Percentiles rank a stretch among this genome's conserved stretches.
Evolutionary conservation across 2,329 filamentous ascomycete species (phyloP).

Genomic region (Passalora sequoiae): DNA sequence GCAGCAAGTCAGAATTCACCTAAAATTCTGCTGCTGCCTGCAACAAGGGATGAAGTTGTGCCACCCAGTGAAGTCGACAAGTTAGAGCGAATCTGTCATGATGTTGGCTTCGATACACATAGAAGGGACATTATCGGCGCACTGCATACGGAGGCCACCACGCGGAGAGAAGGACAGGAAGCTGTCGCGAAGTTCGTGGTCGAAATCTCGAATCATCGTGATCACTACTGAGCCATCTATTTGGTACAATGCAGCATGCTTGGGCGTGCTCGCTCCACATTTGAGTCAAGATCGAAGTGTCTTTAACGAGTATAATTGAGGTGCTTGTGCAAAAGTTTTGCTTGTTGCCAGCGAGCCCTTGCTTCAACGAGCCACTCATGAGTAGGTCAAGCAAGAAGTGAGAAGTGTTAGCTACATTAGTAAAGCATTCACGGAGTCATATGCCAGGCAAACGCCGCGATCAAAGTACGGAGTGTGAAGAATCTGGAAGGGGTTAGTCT

Average conservation of each 20-base stretch:
- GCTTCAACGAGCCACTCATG: no score
- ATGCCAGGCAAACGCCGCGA: no score
- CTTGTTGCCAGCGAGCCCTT: no score
- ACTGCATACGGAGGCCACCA: constrained; percentile 48
- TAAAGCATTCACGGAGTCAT: no score
- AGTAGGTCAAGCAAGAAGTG: no score
- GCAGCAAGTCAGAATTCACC: constrained; percentile 23
- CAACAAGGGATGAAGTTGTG: constrained; percentile 53
- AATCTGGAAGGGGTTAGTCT: no score
- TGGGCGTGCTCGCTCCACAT: neutral
- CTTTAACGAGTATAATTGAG: no score
- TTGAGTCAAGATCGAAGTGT: no score
- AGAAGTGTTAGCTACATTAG: no score
- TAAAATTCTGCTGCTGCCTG: constrained; percentile 52
- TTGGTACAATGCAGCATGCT: neutral
- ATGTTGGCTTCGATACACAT: constrained; percentile 34
- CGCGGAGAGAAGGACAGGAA: constrained; percentile 40
- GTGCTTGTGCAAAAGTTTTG: no score
- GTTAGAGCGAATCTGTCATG: constrained; percentile 43
- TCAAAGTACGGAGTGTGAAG: no score
- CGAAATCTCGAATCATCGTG: neutral
- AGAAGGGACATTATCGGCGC: constrained; percentile 42
- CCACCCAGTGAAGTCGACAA: constrained; percentile 53
- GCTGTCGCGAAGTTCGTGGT: constrained; percentile 29
- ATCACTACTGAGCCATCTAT: neutral